A percentile compares a stretch with the other conserved stretches of the same genome.
Conservation (phyloP, 495 filamentous ascomycete genomes). For the Podospora pseudocomata region DNA sequence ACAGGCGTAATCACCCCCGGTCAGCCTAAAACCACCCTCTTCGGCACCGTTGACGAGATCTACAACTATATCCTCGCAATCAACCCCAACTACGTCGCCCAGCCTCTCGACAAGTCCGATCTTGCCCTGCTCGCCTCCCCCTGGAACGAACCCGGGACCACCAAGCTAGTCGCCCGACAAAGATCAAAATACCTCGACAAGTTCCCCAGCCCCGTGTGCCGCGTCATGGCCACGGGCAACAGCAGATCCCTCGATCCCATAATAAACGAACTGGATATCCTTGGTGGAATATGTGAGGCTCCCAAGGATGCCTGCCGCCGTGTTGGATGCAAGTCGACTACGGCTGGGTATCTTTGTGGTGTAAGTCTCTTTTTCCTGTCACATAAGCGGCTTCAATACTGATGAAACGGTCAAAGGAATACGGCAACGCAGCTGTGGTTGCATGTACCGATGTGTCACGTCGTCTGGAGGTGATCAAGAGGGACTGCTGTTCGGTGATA, state of each 20-base stretch:
- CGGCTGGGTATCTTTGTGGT: background rate
- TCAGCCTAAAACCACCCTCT: background rate
- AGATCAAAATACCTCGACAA: background rate
- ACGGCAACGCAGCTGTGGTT: background rate
- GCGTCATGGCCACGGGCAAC: constrained; percentile 1
- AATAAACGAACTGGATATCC: background rate
- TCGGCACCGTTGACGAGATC: background rate
- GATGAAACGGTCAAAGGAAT: background rate
- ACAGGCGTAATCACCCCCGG: constrained; percentile 1
- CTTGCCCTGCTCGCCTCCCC: no score
- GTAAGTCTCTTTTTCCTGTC: background rate
- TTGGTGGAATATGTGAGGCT: background rate
- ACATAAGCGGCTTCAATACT: background rate
- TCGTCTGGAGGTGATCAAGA: background rate
- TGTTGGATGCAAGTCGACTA: background rate
- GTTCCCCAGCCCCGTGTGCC: background rate
- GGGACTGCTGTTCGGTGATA: background rate
- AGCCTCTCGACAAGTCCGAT: background rate
- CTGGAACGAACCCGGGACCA: no score
- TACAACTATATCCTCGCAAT: background rate
- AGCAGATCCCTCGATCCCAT: background rate
- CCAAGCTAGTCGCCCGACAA: background rate
- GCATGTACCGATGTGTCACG: background rate
- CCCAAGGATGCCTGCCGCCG: background rate
- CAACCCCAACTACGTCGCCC: background rate